Percentiles rank a stretch among this genome's conserved stretches.
Conservation (phyloP, 768 basidiomycete species). For the Chalciporus sphaerocephalus region DNA sequence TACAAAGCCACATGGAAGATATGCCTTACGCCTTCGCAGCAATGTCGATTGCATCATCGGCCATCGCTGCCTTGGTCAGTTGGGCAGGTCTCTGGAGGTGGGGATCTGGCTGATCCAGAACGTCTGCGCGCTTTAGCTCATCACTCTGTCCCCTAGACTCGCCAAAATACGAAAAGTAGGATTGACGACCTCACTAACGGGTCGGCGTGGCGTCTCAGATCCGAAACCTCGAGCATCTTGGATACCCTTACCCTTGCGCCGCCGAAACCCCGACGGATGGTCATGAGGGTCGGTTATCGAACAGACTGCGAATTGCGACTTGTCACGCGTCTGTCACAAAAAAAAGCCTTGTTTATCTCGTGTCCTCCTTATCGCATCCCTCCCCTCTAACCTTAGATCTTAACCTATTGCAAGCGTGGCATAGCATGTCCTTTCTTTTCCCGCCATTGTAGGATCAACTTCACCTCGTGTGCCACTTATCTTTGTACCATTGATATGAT, state of each 20-base stretch:
- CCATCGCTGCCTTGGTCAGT: conserved; percentile 58
- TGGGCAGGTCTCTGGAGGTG: conserved; percentile 63
- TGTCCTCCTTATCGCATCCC: conserved; percentile 11
- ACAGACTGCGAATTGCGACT: background rate
- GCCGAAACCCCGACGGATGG: conserved; percentile 39
- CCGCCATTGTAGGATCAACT: conserved; percentile 14
- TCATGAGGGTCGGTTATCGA: conserved; percentile 26
- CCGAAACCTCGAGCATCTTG: conserved; percentile 22
- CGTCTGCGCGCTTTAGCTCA: conserved; percentile 11
- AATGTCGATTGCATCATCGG: conserved; percentile 56
- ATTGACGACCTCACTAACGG: conserved; percentile 29
- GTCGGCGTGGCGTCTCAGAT: conserved; percentile 10
- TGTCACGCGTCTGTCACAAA: conserved; percentile 3
- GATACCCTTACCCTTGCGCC: conserved; percentile 40
- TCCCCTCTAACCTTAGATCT: no score
- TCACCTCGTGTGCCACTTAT: conserved; percentile 3
- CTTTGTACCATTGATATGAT: background rate
- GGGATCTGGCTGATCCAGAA: conserved; percentile 10
- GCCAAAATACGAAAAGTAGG: conserved; percentile 45
- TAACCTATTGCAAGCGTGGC: no score
- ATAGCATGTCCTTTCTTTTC: no score
- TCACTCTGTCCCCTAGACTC: conserved; percentile 27
- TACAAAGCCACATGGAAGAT: conserved; percentile 69
- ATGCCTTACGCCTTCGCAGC: conserved; percentile 70
- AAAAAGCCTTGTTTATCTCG: background rate